Percentiles rank a stretch among this genome's conserved stretches.
These are phyloP conservation scores for Pueraria montana DNA, from an alignment of 306 rosid genomes.

Conservation along the genomic window DNA sequence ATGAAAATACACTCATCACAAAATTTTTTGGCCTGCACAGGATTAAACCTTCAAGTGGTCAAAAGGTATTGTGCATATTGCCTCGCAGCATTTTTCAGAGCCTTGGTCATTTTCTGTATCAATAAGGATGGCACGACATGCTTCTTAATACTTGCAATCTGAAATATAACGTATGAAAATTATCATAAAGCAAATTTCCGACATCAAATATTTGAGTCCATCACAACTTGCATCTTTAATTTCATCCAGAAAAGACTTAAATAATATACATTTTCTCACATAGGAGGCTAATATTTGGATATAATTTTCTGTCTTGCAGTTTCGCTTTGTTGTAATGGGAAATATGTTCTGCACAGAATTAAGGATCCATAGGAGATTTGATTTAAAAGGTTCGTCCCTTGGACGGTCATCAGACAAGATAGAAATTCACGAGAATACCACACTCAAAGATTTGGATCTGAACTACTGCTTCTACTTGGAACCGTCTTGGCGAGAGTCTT, in stretches of 20 bases:
- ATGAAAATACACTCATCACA: conserved; percentile 87
- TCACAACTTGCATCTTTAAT: conserved; percentile 21
- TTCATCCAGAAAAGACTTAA: neutral
- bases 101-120: conserved; percentile 1
- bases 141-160: conserved; percentile 15
- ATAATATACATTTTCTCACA: conserved; percentile 33
- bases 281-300: conserved; percentile 43
- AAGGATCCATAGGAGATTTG: conserved; percentile 91
- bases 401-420: conserved; percentile 93
- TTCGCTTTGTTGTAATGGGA: conserved; percentile 96
- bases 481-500: conserved; percentile 90
- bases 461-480: conserved; percentile 85
- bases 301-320: conserved; percentile 62
- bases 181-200: conserved; percentile 14
- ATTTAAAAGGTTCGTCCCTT: conserved; percentile 90
- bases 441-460: conserved; percentile 91
- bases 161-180: conserved; percentile 17
- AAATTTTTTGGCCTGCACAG: conserved; percentile 96
- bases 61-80: conserved; percentile 68
- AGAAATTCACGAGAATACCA: conserved; percentile 94
- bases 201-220: neutral
- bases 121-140: conserved; percentile 16
- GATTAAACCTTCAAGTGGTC: conserved; percentile 90
- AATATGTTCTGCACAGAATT: conserved; percentile 96
- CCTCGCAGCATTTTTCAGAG: conserved; percentile 30